A percentile compares a stretch with the other conserved stretches of the same genome.
Conservation (phyloP, 2,329 filamentous ascomycete species). For the Xylaria sp. region DNA sequence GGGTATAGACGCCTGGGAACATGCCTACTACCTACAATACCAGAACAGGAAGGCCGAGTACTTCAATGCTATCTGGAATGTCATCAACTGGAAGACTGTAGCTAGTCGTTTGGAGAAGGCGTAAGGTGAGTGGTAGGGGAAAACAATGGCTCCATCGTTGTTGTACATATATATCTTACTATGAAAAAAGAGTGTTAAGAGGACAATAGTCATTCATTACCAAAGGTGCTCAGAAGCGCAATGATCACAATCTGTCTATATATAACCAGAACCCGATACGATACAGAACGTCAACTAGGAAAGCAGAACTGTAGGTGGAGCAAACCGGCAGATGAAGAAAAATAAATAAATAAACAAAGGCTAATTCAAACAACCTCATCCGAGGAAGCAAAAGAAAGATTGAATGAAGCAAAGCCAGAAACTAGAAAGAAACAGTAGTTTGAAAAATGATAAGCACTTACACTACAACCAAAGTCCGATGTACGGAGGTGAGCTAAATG, state of each 20-base stretch:
- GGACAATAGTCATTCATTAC: neutral
- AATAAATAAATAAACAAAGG: neutral
- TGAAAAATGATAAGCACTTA: neutral
- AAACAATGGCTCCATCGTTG: neutral
- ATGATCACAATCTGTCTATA: neutral
- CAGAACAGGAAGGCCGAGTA: slow-evolving; percentile 87
- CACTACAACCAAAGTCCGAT: neutral
- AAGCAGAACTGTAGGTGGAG: neutral
- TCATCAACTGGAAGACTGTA: slow-evolving; percentile 73
- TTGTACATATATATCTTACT: neutral
- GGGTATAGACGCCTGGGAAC: slow-evolving; percentile 74
- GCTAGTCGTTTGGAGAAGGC: slow-evolving; percentile 47
- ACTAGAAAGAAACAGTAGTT: neutral
- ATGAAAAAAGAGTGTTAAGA: neutral
- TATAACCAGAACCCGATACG: neutral
- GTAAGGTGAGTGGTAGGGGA: slow-evolving; percentile 23
- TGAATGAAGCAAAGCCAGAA: neutral
- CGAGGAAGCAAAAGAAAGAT: neutral
- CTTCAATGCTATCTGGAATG: slow-evolving; percentile 82
- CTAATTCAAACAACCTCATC: neutral
- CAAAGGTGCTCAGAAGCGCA: neutral
- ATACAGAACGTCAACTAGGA: neutral
- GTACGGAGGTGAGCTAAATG: neutral
- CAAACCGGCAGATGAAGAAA: neutral
- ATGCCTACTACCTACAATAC: slow-evolving; percentile 71